Evolutionary conservation across 2,329 filamentous ascomycete genomes (phyloP).

Genomic region (Neofusicoccum parvum): DNA sequence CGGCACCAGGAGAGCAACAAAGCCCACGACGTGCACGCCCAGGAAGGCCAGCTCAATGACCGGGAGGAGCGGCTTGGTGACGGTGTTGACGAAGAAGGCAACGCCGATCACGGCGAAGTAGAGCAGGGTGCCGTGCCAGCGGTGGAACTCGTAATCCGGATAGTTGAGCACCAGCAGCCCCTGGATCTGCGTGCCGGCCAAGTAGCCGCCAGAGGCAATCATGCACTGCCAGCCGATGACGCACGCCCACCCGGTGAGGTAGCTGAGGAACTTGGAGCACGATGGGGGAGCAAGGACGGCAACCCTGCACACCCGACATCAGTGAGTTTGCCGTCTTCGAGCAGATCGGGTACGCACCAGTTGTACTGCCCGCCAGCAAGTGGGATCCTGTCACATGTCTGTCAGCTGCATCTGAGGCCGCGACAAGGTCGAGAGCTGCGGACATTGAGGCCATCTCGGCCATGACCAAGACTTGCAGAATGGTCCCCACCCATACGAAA

Average conservation of each 20-base stretch:
- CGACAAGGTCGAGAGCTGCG: constrained; percentile 30
- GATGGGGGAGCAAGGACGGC: constrained; percentile 46
- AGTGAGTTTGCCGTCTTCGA: background rate
- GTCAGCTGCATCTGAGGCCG: background rate
- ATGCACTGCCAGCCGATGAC: constrained; percentile 43
- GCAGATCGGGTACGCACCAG: constrained; percentile 25
- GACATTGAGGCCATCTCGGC: constrained; percentile 39
- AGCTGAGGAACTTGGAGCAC: constrained; percentile 48
- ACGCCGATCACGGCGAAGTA: constrained; percentile 47
- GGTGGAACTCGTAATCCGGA: constrained; percentile 38
- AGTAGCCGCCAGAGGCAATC: constrained; percentile 32
- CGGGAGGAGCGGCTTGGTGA: constrained; percentile 47
- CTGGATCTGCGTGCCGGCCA: constrained; percentile 33
- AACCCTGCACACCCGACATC: constrained; percentile 32
- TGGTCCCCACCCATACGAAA: constrained; percentile 40
- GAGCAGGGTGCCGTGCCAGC: constrained; percentile 55
- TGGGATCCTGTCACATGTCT: background rate
- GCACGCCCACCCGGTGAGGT: constrained; percentile 50
- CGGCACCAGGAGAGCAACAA: constrained; percentile 55
- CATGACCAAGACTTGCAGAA: constrained; percentile 37
- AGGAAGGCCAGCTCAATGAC: constrained; percentile 53
- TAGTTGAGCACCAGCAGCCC: constrained; percentile 42
- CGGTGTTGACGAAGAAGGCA: constrained; percentile 46
- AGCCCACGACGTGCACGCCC: constrained; percentile 54
- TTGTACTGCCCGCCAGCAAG: constrained; percentile 40